A percentile compares a stretch with the other conserved stretches of the same genome.
Conservation (phyloP, 1,284 basidiomycete species). For the Sutorius eximius region DNA sequence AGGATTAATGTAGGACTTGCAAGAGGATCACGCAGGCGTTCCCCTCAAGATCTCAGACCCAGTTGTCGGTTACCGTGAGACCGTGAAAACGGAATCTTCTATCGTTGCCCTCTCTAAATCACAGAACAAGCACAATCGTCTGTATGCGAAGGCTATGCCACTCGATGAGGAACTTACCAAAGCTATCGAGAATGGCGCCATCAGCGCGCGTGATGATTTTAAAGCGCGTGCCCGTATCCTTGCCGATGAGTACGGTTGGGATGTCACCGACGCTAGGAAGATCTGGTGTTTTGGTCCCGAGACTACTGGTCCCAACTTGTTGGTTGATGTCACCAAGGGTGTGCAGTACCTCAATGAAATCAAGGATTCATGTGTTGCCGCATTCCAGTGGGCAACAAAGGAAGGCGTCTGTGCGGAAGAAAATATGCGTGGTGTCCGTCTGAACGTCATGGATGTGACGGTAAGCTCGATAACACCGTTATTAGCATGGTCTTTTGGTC, state of each 20-base stretch:
- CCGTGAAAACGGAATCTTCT: conserved; percentile 93
- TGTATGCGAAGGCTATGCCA: conserved; percentile 92
- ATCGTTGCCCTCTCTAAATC: conserved; percentile 99
- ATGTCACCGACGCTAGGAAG: conserved; percentile 98
- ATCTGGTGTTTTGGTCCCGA: conserved; percentile 99
- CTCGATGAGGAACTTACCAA: conserved; percentile 92
- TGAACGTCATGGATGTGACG: conserved; percentile 96
- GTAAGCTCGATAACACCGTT: conserved; percentile 43
- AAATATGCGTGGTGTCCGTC: conserved; percentile 97
- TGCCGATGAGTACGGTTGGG: conserved; percentile 97
- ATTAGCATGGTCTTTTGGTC: neutral
- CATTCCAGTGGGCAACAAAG: conserved; percentile 99
- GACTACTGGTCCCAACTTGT: conserved; percentile 94
- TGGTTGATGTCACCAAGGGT: conserved; percentile 99
- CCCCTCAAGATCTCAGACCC: conserved; percentile 99
- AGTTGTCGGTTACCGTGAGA: conserved; percentile 98
- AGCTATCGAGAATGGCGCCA: conserved; percentile 88
- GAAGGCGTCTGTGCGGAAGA: conserved; percentile 97
- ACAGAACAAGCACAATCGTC: conserved; percentile 99
- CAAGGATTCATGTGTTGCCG: conserved; percentile 99
- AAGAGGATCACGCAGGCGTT: conserved; percentile 99
- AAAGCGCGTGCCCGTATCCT: conserved; percentile 94
- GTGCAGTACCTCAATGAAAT: conserved; percentile 98
- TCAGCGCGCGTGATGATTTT: conserved; percentile 96
- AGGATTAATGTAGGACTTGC: conserved; percentile 68